Percentiles rank a stretch among this genome's conserved stretches.
Evolutionary conservation across 257 asterid species (phyloP).

Genomic region (Nicotiana tabacum): DNA sequence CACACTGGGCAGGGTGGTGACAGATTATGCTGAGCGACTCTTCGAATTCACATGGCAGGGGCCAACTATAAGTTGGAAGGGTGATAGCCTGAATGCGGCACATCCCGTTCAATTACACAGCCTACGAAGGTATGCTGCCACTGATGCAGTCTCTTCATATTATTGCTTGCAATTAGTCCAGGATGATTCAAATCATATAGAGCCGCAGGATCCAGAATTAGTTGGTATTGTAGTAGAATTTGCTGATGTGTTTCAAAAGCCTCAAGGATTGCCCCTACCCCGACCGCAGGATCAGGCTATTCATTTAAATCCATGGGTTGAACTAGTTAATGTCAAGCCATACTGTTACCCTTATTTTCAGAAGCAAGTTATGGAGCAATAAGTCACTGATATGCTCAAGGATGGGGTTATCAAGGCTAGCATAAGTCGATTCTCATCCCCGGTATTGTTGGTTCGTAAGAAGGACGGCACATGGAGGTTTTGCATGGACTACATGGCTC

Average conservation of each 20-base stretch:
- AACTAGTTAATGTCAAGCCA: not conserved
- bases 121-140: not conserved
- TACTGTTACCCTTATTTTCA: no score
- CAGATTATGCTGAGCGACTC: not conserved
- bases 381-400: no score
- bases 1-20: not conserved
- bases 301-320: not conserved
- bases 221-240: no score
- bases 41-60: not conserved
- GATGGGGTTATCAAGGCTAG: no score
- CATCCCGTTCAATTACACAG: not conserved
- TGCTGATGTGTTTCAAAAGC: not conserved
- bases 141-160: not conserved
- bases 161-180: not conserved
- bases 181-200: not conserved
- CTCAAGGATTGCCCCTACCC: not conserved
- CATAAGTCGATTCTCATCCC: no score
- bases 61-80: not conserved
- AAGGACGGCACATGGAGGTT: no score
- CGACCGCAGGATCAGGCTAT: not conserved
- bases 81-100: not conserved
- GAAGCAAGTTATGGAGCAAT: no score
- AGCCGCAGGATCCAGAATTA: not conserved
- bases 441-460: no score
- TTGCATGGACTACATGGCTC: no score